Conservation (phyloP, 2,329 filamentous ascomycete genomes). For the Neospermospora avenae region DNA sequence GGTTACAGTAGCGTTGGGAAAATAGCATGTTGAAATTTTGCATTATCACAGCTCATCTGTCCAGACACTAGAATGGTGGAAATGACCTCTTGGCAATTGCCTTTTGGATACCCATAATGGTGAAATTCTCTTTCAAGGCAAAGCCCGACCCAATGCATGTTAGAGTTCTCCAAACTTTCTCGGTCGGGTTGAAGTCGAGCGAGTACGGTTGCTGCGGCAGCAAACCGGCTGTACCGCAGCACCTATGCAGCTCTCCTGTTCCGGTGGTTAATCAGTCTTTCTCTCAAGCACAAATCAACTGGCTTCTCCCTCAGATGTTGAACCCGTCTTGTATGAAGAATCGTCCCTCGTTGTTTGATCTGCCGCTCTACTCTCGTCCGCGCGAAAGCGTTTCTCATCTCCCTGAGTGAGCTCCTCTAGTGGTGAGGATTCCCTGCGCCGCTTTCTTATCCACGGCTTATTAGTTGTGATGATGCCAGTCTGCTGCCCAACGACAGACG, state of each 20-base stretch:
- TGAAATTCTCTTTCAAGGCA: slow-evolving; percentile 14
- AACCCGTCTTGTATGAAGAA: too few relatives aligned
- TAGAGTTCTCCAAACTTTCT: slow-evolving; percentile 11
- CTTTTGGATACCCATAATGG: slow-evolving; percentile 13
- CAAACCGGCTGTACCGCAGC: slow-evolving; percentile 6
- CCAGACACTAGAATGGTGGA: slow-evolving; percentile 10
- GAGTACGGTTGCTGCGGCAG: slow-evolving; percentile 9
- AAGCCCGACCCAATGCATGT: slow-evolving; percentile 10
- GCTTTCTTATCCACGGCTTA: too few relatives aligned
- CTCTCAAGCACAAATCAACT: too few relatives aligned
- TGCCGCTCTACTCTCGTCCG: too few relatives aligned
- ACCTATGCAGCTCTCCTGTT: slow-evolving; percentile 45
- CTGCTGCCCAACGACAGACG: too few relatives aligned
- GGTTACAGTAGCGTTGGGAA: slow-evolving; percentile 7
- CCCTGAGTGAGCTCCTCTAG: too few relatives aligned
- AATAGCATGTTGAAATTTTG: slow-evolving; percentile 13
- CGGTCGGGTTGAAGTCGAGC: not conserved
- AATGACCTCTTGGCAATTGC: slow-evolving; percentile 12
- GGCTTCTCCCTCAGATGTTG: too few relatives aligned
- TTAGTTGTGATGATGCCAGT: too few relatives aligned
- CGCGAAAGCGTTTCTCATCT: too few relatives aligned
- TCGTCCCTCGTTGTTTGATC: too few relatives aligned
- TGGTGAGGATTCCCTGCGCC: too few relatives aligned
- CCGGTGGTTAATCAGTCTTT: too few relatives aligned
- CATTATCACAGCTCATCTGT: slow-evolving; percentile 4